Evolutionary conservation across 805 yeast genomes (phyloP).

Genomic region (Wickerhamiella nectarea): DNA sequence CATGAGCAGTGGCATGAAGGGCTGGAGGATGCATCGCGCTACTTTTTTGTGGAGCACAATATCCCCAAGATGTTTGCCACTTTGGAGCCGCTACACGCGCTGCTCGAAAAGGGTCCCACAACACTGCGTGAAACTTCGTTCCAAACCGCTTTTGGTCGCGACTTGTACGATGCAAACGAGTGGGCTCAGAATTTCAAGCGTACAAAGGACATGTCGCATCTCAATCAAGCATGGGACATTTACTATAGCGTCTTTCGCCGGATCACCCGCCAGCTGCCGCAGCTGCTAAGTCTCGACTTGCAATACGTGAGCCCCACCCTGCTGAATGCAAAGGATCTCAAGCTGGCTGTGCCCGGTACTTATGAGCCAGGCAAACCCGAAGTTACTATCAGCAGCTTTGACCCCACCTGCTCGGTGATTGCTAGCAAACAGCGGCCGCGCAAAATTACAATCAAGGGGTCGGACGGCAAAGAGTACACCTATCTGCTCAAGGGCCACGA

Average conservation of each 20-base stretch:
- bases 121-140: slow-evolving; percentile 88
- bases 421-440: slow-evolving; percentile 95
- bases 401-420: slow-evolving; percentile 72
- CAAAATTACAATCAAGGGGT: slow-evolving; percentile 61
- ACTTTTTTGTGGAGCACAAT: slow-evolving; percentile 87
- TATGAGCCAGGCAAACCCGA: slow-evolving; percentile 75
- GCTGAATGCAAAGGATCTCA: slow-evolving; percentile 61
- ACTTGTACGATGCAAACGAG: slow-evolving; percentile 79
- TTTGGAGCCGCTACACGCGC: slow-evolving; percentile 73
- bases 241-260: slow-evolving; percentile 88
- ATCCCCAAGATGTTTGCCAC: slow-evolving; percentile 89
- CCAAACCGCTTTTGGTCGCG: slow-evolving; percentile 87
- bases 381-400: slow-evolving; percentile 58
- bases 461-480: slow-evolving; percentile 82
- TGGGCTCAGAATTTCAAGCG: slow-evolving; percentile 81
- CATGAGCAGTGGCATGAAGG: slow-evolving; percentile 98
- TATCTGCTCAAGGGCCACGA: slow-evolving; percentile 88
- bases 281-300: slow-evolving; percentile 68
- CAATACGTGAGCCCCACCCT: slow-evolving; percentile 90
- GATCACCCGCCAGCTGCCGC: slow-evolving; percentile 79
- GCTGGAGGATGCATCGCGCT: slow-evolving; percentile 86
- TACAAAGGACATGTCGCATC: slow-evolving; percentile 71
- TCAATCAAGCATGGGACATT: slow-evolving; percentile 97
- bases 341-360: slow-evolving; percentile 88
- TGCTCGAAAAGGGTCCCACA: slow-evolving; percentile 73